phyloP scores from a whole-genome alignment of 495 filamentous ascomycete species.

The Aspergillus biplanus region DNA sequence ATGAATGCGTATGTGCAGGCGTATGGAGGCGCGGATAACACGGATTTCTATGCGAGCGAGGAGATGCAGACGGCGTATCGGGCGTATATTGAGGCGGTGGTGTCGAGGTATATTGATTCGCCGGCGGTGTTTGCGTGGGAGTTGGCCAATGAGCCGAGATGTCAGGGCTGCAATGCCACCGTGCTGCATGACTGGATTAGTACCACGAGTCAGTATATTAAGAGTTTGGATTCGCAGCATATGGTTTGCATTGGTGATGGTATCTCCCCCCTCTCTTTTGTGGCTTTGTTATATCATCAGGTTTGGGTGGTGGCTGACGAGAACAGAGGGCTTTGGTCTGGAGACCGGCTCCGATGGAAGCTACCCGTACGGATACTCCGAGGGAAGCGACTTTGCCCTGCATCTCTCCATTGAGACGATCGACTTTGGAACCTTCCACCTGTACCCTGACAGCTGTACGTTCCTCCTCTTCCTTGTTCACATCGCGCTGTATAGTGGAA shows the following conservation, averaged over 20 bases:
- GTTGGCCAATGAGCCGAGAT: conserved; percentile 72
- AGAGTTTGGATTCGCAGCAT: conserved; percentile 64
- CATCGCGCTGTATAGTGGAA: too few species aligned
- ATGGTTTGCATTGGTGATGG: conserved; percentile 68
- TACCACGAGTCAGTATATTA: conserved; percentile 63
- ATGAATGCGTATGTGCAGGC: conserved; percentile 65
- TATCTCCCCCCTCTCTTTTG: background rate
- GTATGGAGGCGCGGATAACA: conserved; percentile 58
- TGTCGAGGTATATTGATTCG: conserved; percentile 60
- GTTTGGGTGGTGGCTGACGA: background rate
- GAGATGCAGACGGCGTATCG: conserved; percentile 62
- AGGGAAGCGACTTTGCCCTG: conserved; percentile 67
- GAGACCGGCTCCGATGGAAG: conserved; percentile 48
- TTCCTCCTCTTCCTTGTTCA: conserved; percentile 43
- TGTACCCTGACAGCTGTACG: conserved; percentile 58
- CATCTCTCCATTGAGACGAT: conserved; percentile 61
- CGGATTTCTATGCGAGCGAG: conserved; percentile 60
- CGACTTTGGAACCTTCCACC: conserved; percentile 70
- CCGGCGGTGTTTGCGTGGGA: conserved; percentile 72
- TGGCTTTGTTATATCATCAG: background rate
- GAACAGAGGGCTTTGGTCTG: conserved; percentile 45
- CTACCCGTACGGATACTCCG: conserved; percentile 61
- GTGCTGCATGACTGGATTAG: conserved; percentile 67
- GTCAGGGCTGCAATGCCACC: conserved; percentile 60
- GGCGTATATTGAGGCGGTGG: conserved; percentile 63